Evolutionary conservation across 164 flowering plant species (phyloP).

Genomic region (Chimonanthus praecox): DNA sequence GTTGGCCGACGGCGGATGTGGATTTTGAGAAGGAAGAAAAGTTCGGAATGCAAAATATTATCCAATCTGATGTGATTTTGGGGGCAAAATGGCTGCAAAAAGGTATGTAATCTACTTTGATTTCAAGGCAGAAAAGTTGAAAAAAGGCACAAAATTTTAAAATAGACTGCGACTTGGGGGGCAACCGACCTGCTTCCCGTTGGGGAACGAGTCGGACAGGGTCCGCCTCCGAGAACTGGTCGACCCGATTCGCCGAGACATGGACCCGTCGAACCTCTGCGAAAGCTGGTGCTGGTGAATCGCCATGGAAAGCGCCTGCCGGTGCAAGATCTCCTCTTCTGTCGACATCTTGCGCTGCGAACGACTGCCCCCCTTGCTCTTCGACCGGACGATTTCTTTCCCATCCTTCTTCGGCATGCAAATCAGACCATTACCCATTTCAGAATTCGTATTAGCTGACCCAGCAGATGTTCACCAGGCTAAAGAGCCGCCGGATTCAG

Average conservation of each 20-base stretch:
- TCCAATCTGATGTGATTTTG: no score
- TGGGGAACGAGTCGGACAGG: constrained; percentile 40
- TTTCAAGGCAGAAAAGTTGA: neutral
- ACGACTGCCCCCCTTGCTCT: constrained; percentile 43
- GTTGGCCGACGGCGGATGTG: no score
- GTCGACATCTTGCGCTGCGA: constrained; percentile 43
- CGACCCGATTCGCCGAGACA: constrained; percentile 67
- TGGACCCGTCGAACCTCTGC: constrained; percentile 71
- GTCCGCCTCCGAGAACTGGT: constrained; percentile 49
- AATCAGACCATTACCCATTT: constrained; percentile 62
- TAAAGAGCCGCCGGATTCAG: neutral
- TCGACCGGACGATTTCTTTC: constrained; percentile 41
- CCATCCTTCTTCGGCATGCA: constrained; percentile 57
- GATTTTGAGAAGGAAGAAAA: no score
- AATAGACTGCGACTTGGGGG: neutral
- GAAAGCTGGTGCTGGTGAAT: constrained; percentile 65
- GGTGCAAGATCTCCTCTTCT: constrained; percentile 53
- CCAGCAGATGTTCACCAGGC: neutral
- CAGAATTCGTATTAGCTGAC: neutral
- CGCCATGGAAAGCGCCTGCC: constrained; percentile 69
- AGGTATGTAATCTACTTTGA: neutral
- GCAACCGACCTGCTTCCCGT: constrained; percentile 43
- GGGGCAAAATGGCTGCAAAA: no score
- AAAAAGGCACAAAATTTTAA: neutral
- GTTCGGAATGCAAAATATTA: no score